Evolutionary conservation across 1,284 basidiomycete species (phyloP).

Genomic region (Earliella scabrosa): DNA sequence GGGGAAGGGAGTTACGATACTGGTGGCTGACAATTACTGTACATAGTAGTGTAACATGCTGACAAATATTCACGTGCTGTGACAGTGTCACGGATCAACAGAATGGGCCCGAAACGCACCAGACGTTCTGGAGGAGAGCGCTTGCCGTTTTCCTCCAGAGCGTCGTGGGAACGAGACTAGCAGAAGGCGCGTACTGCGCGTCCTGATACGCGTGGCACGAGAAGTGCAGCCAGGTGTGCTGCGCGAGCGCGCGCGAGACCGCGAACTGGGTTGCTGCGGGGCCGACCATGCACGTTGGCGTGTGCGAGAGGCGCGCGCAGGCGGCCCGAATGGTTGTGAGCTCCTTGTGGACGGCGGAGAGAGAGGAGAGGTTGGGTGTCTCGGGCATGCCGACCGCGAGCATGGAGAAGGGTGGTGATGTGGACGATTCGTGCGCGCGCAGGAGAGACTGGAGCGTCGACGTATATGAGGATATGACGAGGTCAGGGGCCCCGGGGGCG

Average conservation of each 20-base stretch:
- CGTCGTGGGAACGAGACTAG: neutral
- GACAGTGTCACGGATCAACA: neutral
- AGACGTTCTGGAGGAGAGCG: neutral
- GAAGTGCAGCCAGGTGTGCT: slow-evolving; percentile 23
- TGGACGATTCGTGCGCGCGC: neutral
- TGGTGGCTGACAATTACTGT: too few species aligned
- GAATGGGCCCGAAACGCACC: neutral
- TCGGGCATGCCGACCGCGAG: slow-evolving; percentile 3
- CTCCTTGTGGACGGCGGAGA: slow-evolving; percentile 7
- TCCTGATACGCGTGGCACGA: slow-evolving; percentile 27
- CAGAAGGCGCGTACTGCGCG: slow-evolving; percentile 2
- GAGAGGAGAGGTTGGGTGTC: slow-evolving; percentile 1
- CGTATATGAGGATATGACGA: slow-evolving; percentile 30
- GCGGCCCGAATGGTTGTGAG: neutral
- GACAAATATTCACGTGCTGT: neutral
- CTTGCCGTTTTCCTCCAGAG: neutral
- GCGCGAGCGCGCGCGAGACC: slow-evolving; percentile 9
- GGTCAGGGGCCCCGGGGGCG: slow-evolving; percentile 14
- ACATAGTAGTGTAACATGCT: too few species aligned
- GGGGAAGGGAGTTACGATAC: too few species aligned
- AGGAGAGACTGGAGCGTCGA: slow-evolving; percentile 23
- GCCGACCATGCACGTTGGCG: neutral
- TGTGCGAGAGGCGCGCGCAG: neutral
- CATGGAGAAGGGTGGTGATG: neutral
- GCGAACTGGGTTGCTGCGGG: slow-evolving; percentile 3